Base-by-base conservation (phyloP, 805 yeast species). In the Zygotorulaspora florentina region DNA sequence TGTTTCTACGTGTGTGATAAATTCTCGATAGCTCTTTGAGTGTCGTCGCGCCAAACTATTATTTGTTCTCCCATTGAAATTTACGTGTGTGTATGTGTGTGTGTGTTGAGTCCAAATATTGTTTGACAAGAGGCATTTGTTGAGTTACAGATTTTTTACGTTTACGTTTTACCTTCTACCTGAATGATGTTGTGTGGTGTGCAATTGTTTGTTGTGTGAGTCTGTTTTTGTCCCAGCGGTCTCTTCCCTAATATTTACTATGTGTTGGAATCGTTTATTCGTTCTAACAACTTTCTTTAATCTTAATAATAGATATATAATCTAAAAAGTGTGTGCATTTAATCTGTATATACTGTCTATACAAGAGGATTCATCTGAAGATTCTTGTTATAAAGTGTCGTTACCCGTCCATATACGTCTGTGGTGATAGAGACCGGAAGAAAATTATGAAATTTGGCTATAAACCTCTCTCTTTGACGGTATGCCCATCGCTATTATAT, bases 51-150 rank as follows among this genome's bases (percentile, higher is more conserved):
- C 20, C 30, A 18, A 39, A 12, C 26, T 39, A 8, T 8, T 29
- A 13, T 33, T 33, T 33, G 18, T 33, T 16, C 20, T 33, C 12
- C 36, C 36, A 44, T 26, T 40, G 31, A 37, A 36, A 34, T 23
- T 36, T 38, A 45, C 40, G 44, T 45, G 33, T 45, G 48, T 45
- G 48, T 45, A 43, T 40, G 48, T 43, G 34, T 45, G 48, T 45
- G 36, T 33, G 20, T 13, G 36, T 33, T 20, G 25, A 20, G 25
- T 20, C 7, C 25, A 20, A 20, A 20, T 20, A 20, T 20, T 20
- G 25, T 20, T 20, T 20, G 25, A 20, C 25, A 7, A 4, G 36
- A 8, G 36, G 20, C 16, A 13, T 33, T n/a, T 20, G 25, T 20
- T 20, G 25, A 20, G 25, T 20, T 20, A 20, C 25, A 5, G 25